A percentile compares a stretch with the other conserved stretches of the same genome.
These are phyloP conservation scores for Quercus ilex DNA, from an alignment of 306 rosid genomes.

Conservation along the genomic window DNA sequence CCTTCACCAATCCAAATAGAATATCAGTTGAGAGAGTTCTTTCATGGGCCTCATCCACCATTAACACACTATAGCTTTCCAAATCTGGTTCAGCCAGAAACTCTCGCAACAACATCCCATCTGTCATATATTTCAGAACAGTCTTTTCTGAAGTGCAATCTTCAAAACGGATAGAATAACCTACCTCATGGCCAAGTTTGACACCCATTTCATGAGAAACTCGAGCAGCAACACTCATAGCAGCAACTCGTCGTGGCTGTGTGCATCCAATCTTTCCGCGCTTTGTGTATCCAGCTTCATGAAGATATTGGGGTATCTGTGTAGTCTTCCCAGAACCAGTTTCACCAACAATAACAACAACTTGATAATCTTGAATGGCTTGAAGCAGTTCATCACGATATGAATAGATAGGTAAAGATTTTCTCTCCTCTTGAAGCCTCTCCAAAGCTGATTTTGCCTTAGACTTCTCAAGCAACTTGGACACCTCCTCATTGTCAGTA, in stretches of 20 bases:
- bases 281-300: slow-evolving; percentile 94
- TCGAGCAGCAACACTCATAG: slow-evolving; percentile 98
- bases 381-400: slow-evolving; percentile 77
- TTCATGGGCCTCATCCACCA: slow-evolving; percentile 99
- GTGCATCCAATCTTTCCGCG: slow-evolving; percentile 57
- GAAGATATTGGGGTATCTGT: slow-evolving; percentile 97
- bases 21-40: slow-evolving; percentile 96
- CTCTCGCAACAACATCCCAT: slow-evolving; percentile 92
- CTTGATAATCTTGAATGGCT: slow-evolving; percentile 81
- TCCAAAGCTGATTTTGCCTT: slow-evolving; percentile 64
- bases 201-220: slow-evolving; percentile 98
- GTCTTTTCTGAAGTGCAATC: slow-evolving; percentile 98
- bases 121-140: slow-evolving; percentile 90
- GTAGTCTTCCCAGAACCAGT: slow-evolving; percentile 98
- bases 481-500: slow-evolving; percentile 42
- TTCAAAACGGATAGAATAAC: slow-evolving; percentile 95
- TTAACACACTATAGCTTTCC: slow-evolving; percentile 57
- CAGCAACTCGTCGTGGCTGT: slow-evolving; percentile 39
- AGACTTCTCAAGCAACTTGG: slow-evolving; percentile 58
- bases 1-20: slow-evolving; percentile 90
- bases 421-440: slow-evolving; percentile 87
- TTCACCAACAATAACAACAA: slow-evolving; percentile 74
- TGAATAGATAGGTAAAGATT: slow-evolving; percentile 65
- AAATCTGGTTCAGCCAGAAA: too few relatives aligned
- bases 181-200: slow-evolving; percentile 96